A percentile compares a stretch with the other conserved stretches of the same genome.
These are phyloP conservation scores for Fusarium palustre DNA, from an alignment of 2,329 filamentous ascomycete genomes.

Conservation along the genomic window DNA sequence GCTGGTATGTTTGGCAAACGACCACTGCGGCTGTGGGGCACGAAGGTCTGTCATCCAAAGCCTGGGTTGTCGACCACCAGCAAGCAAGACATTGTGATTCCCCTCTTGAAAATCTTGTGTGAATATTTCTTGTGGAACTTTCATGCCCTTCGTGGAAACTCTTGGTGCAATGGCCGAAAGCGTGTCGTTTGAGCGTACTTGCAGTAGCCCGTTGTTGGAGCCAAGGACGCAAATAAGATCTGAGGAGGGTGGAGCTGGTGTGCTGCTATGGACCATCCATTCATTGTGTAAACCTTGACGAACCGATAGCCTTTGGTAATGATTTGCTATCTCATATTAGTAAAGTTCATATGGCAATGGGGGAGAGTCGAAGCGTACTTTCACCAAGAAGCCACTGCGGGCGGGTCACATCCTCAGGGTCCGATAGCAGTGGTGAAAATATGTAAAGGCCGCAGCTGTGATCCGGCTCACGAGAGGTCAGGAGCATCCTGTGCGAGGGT, in stretches of 20 bases:
- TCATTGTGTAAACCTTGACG: constrained; percentile 43
- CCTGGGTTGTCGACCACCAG: constrained; percentile 62
- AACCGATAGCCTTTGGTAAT: constrained; percentile 51
- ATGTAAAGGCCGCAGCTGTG: constrained; percentile 51
- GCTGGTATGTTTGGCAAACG: constrained; percentile 52
- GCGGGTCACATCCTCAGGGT: constrained; percentile 40
- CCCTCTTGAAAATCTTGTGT: constrained; percentile 60
- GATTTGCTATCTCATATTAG: constrained; percentile 44
- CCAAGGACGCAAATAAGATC: constrained; percentile 60
- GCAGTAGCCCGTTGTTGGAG: constrained; percentile 60
- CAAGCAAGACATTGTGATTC: constrained; percentile 60
- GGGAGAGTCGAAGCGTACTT: constrained; percentile 42
- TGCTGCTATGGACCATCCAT: constrained; percentile 56
- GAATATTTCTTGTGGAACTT: constrained; percentile 56
- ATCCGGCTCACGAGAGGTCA: constrained; percentile 55
- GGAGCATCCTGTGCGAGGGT: constrained; percentile 56
- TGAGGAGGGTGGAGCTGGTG: constrained; percentile 56
- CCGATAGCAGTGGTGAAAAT: constrained; percentile 53
- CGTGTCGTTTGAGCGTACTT: constrained; percentile 49
- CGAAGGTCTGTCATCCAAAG: constrained; percentile 62
- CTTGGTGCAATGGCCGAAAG: constrained; percentile 52
- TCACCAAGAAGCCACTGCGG: constrained; percentile 56
- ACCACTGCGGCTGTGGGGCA: constrained; percentile 49
- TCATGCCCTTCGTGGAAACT: constrained; percentile 31
- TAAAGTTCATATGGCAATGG: not conserved